Evolutionary conservation across 1,139 yeast species (phyloP).

Genomic region (Saccharomyces pastorianus): DNA sequence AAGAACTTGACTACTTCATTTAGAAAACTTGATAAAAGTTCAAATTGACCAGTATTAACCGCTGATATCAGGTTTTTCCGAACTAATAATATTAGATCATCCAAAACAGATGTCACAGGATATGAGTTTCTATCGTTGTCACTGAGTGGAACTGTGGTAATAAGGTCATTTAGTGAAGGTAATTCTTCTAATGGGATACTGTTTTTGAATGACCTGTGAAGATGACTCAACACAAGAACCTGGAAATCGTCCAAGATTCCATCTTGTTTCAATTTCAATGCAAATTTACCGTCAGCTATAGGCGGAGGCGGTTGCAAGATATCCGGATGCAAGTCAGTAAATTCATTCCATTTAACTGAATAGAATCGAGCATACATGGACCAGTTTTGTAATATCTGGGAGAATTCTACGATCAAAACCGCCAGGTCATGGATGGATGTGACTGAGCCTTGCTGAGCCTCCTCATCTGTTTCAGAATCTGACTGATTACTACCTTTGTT

Average conservation of each 20-base stretch:
- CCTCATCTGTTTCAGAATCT: constrained; percentile 2
- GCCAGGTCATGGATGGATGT: constrained; percentile 48
- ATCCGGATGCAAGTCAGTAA: constrained; percentile 19
- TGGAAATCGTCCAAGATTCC: constrained; percentile 57
- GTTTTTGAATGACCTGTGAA: constrained; percentile 73
- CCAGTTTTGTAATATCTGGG: constrained; percentile 81
- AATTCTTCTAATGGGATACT: constrained; percentile 74
- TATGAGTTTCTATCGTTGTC: constrained; percentile 35
- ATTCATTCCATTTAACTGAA: constrained; percentile 54
- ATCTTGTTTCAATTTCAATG: constrained; percentile 45
- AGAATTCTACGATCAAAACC: constrained; percentile 54
- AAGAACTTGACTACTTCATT: constrained; percentile 24
- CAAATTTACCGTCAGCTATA: constrained; percentile 50
- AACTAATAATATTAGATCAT: constrained; percentile 69
- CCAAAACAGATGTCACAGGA: constrained; percentile 77
- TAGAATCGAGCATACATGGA: constrained; percentile 71
- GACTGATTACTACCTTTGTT: not conserved
- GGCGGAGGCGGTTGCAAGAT: constrained; percentile 43
- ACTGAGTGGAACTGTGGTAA: constrained; percentile 32
- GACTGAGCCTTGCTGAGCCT: constrained; percentile 16
- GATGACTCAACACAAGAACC: constrained; percentile 52
- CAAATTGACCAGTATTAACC: constrained; percentile 29
- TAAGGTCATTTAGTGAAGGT: constrained; percentile 39
- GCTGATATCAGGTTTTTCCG: constrained; percentile 35
- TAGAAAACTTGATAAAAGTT: constrained; percentile 21